These are phyloP conservation scores for Aaosphaeria pasadenensis DNA, from an alignment of 2,329 filamentous ascomycete species.

Conservation along the genomic window DNA sequence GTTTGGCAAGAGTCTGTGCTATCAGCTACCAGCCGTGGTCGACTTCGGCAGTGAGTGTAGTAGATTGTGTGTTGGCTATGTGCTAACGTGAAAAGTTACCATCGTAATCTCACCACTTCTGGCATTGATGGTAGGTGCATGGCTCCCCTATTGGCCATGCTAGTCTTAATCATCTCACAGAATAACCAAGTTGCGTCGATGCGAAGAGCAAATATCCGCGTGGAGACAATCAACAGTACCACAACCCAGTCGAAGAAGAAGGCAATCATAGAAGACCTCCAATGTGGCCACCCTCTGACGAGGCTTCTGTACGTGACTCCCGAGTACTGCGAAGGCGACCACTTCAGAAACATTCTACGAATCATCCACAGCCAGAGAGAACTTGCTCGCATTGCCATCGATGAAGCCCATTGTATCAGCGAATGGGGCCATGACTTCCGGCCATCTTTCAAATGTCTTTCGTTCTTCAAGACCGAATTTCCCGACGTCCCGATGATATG, in stretches of 20 bases:
- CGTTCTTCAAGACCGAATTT: slow-evolving; percentile 79
- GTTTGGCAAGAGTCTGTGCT: slow-evolving; percentile 92
- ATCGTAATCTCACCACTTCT: slow-evolving; percentile 87
- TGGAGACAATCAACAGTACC: slow-evolving; percentile 83
- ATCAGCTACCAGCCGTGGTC: slow-evolving; percentile 85
- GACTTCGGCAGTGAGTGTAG: slow-evolving; percentile 71
- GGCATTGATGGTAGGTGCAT: slow-evolving; percentile 70
- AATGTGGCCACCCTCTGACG: slow-evolving; percentile 80
- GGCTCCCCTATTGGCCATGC: background rate
- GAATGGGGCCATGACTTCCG: slow-evolving; percentile 99
- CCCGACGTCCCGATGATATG: slow-evolving; percentile 88
- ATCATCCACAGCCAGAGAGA: slow-evolving; percentile 77
- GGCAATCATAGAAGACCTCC: slow-evolving; percentile 74
- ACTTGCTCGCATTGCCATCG: slow-evolving; percentile 82
- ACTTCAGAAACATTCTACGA: slow-evolving; percentile 72
- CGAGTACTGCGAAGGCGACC: slow-evolving; percentile 75
- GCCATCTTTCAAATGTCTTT: slow-evolving; percentile 82
- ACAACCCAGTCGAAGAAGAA: slow-evolving; percentile 64
- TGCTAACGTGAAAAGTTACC: slow-evolving; percentile 58
- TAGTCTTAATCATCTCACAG: slow-evolving; percentile 41
- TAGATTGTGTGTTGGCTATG: background rate
- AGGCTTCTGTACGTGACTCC: slow-evolving; percentile 91
- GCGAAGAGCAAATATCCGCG: slow-evolving; percentile 69
- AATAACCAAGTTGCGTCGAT: slow-evolving; percentile 90
- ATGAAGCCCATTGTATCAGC: slow-evolving; percentile 95